Evolutionary conservation across 2,329 filamentous ascomycete genomes (phyloP).

Genomic region (Alternaria arbusti): DNA sequence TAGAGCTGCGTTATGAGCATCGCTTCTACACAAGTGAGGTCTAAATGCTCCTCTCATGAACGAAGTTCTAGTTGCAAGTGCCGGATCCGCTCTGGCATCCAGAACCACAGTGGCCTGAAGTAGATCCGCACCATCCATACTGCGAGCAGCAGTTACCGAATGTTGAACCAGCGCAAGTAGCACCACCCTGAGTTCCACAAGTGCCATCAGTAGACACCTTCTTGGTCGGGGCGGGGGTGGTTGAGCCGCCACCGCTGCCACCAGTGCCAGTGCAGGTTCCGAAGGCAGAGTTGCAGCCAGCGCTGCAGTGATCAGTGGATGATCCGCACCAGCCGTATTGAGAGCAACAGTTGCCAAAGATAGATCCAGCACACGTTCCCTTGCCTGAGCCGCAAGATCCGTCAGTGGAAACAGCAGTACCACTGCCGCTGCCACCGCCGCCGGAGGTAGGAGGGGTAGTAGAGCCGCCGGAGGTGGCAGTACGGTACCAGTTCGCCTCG

Average conservation of each 20-base stretch:
- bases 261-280: constrained; percentile 27
- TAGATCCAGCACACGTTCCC: constrained; percentile 34
- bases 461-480: constrained; percentile 32
- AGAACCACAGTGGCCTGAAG: constrained; percentile 14
- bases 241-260: background rate
- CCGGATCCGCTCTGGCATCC: constrained; percentile 18
- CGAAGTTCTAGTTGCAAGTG: constrained; percentile 26
- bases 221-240: background rate
- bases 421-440: constrained; percentile 25
- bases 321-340: constrained; percentile 52
- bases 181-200: constrained; percentile 12
- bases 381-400: constrained; percentile 29
- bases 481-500: constrained; percentile 57
- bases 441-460: constrained; percentile 15
- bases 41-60: background rate
- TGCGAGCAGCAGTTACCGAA: constrained; percentile 20
- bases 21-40: background rate
- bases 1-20: background rate
- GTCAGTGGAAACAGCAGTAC: constrained; percentile 22
- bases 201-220: constrained; percentile 16
- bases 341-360: constrained; percentile 55
- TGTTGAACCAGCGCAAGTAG: constrained; percentile 13
- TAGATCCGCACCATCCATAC: constrained; percentile 21
- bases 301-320: constrained; percentile 37
- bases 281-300: constrained; percentile 42